These are phyloP conservation scores for Candida tetrigidarum DNA, from an alignment of 1,139 yeast species.

Conservation along the genomic window DNA sequence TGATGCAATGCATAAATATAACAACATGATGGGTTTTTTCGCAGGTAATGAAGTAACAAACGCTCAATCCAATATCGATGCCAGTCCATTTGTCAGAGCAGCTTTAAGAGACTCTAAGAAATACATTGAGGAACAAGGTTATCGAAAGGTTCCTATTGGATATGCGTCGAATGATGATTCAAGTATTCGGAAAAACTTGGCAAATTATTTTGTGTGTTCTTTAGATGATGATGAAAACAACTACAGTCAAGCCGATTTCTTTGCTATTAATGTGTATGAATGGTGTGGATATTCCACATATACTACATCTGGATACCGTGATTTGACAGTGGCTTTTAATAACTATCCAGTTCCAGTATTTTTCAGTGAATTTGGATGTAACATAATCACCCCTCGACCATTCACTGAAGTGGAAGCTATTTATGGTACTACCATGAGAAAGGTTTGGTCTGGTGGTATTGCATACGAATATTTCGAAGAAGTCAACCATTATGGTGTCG, in stretches of 20 bases:
- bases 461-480: conserved; percentile 45
- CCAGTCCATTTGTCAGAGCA: conserved; percentile 66
- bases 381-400: conserved; percentile 55
- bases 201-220: conserved; percentile 55
- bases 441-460: conserved; percentile 48
- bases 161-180: conserved; percentile 65
- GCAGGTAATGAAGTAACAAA: conserved; percentile 69
- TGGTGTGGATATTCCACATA: conserved; percentile 71
- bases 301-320: conserved; percentile 58
- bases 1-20: conserved; percentile 51
- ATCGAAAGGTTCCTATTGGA: conserved; percentile 62
- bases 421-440: conserved; percentile 38
- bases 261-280: conserved; percentile 65
- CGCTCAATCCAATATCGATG: conserved; percentile 48
- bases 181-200: conserved; percentile 47
- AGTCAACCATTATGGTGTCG: conserved; percentile 39
- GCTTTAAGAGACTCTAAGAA: conserved; percentile 59
- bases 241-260: conserved; percentile 47
- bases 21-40: conserved; percentile 58
- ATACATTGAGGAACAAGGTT: conserved; percentile 45
- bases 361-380: conserved; percentile 69
- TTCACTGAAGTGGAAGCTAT: conserved; percentile 52
- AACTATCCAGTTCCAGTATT: conserved; percentile 58
- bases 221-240: conserved; percentile 14
- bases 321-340: conserved; percentile 52